phyloP scores from a whole-genome alignment of 2,329 filamentous ascomycete genomes.

The Cordyceps cateniannulata region DNA sequence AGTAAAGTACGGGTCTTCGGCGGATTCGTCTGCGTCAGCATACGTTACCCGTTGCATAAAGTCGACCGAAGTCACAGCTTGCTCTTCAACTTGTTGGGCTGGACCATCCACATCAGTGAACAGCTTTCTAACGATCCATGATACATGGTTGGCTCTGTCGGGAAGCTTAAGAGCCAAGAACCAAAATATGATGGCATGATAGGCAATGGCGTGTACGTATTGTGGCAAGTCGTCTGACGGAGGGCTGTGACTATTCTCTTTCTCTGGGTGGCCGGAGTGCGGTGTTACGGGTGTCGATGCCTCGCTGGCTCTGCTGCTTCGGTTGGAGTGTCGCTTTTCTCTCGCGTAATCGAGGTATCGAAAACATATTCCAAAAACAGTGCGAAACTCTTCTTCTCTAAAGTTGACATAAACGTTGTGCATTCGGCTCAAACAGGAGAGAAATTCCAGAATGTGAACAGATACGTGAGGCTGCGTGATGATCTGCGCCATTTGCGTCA shows the following conservation, averaged over 20 bases:
- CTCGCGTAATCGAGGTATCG: constrained; percentile 86
- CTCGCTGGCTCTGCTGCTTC: constrained; percentile 41
- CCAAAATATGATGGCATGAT: constrained; percentile 96
- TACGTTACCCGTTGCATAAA: constrained; percentile 88
- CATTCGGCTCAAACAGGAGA: constrained; percentile 80
- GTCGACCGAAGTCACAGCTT: constrained; percentile 88
- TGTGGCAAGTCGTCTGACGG: constrained; percentile 71
- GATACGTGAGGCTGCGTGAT: constrained; percentile 90
- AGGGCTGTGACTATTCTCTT: constrained; percentile 20
- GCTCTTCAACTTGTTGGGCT: constrained; percentile 73
- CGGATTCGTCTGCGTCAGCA: constrained; percentile 75
- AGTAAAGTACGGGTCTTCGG: constrained; percentile 59
- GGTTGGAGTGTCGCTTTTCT: constrained; percentile 50
- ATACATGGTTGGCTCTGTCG: constrained; percentile 76
- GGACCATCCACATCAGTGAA: constrained; percentile 70
- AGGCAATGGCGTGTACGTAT: constrained; percentile 89
- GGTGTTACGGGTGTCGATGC: constrained; percentile 24
- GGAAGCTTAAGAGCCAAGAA: constrained; percentile 83
- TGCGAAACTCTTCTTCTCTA: constrained; percentile 84
- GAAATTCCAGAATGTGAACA: constrained; percentile 90
- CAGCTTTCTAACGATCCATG: constrained; percentile 84
- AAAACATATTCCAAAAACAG: constrained; percentile 92
- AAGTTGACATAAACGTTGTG: constrained; percentile 84
- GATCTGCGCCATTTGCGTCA: constrained; percentile 91
- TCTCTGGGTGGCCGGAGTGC: constrained; percentile 16